phyloP scores from a whole-genome alignment of 1,139 yeast species.

The Geotrichum citri-aurantii region DNA sequence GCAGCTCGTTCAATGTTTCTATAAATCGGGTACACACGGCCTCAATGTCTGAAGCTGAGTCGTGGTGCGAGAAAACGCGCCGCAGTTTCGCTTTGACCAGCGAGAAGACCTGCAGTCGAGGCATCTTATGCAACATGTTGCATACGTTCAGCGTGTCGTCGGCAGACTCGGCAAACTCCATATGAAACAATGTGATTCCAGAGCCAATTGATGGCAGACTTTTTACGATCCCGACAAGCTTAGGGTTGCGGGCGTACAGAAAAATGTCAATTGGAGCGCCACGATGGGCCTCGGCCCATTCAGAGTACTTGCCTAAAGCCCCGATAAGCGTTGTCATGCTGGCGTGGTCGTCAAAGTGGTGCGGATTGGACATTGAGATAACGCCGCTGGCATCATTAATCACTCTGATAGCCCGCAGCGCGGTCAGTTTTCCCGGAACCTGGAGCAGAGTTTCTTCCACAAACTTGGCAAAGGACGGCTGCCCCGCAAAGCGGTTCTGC shows the following conservation, averaged over 20 bases:
- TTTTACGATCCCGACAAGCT: neutral
- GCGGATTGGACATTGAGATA: neutral
- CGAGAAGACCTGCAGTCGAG: conserved; percentile 2
- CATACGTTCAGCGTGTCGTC: neutral
- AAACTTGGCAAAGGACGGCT: neutral
- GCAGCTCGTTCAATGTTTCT: neutral
- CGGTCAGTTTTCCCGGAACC: neutral
- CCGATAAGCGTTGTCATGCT: neutral
- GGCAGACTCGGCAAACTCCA: neutral
- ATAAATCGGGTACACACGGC: neutral
- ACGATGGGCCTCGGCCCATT: neutral
- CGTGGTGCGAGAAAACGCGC: neutral
- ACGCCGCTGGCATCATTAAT: conserved; percentile 8
- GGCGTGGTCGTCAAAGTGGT: conserved; percentile 2
- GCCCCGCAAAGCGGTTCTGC: conserved; percentile 3
- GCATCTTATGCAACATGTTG: neutral
- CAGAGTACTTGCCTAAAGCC: neutral
- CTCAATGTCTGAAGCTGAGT: neutral
- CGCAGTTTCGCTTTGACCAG: neutral
- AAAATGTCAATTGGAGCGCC: neutral
- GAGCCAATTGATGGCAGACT: neutral
- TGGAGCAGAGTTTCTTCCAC: neutral
- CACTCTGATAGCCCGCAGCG: neutral
- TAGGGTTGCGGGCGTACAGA: neutral
- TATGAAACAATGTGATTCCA: neutral